Evolutionary conservation across 768 basidiomycete species (phyloP).

Genomic region (Chalciporus sphaerocephalus): DNA sequence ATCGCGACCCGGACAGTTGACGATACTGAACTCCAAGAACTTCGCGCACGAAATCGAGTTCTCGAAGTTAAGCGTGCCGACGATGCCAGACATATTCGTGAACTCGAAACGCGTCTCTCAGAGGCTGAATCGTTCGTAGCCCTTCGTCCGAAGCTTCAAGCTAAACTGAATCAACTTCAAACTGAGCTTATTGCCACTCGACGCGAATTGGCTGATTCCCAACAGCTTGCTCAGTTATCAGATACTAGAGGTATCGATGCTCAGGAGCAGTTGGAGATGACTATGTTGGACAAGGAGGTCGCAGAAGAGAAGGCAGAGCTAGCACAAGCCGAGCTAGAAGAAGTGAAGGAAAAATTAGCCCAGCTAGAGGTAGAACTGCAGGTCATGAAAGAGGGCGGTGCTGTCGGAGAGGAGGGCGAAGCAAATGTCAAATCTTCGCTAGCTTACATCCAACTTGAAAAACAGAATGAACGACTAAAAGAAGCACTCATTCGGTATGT

Average conservation of each 20-base stretch:
- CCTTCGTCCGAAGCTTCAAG: conserved; percentile 85
- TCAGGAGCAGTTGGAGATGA: conserved; percentile 91
- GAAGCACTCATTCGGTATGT: conserved; percentile 83
- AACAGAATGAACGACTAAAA: conserved; percentile 92
- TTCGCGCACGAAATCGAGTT: conserved; percentile 77
- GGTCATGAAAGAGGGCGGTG: conserved; percentile 61
- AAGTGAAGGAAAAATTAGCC: conserved; percentile 71
- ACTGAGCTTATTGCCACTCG: conserved; percentile 72
- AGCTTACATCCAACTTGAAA: conserved; percentile 84
- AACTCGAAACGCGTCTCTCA: conserved; percentile 76
- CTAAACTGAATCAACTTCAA: conserved; percentile 77
- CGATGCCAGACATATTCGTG: conserved; percentile 77
- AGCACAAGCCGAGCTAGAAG: conserved; percentile 73
- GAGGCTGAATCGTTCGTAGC: conserved; percentile 84
- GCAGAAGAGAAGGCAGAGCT: conserved; percentile 90
- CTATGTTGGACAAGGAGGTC: conserved; percentile 92
- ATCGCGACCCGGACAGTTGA: conserved; percentile 34
- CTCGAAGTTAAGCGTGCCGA: conserved; percentile 85
- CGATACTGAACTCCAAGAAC: conserved; percentile 69
- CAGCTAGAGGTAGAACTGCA: conserved; percentile 80
- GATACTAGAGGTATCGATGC: conserved; percentile 72
- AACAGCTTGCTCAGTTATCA: conserved; percentile 67
- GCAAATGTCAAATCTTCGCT: conserved; percentile 51
- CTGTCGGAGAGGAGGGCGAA: conserved; percentile 27
- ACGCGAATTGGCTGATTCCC: conserved; percentile 72